phyloP scores from a whole-genome alignment of 208 protist genomes.

The Kentomonas sorsogonicus region DNA sequence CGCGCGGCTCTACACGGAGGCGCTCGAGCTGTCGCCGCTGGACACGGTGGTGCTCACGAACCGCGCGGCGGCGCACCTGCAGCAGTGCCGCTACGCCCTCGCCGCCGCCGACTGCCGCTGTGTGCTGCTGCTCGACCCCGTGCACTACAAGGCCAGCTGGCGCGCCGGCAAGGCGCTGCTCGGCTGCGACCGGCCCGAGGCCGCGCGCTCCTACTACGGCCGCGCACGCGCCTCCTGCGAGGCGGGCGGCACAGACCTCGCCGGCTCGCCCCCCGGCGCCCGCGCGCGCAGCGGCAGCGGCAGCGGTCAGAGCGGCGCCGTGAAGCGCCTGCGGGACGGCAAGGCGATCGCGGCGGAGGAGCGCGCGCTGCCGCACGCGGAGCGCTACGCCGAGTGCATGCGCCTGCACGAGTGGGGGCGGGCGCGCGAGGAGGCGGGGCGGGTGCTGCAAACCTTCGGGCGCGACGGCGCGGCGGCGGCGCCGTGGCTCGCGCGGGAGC shows the following conservation, averaged over 20 bases:
- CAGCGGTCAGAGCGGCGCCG: background rate
- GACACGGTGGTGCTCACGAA: conserved; percentile 63
- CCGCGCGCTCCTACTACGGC: conserved; percentile 48
- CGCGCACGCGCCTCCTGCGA: conserved; percentile 29
- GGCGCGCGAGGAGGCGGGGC: background rate
- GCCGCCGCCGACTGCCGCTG: conserved; percentile 65
- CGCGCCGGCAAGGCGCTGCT: conserved; percentile 59
- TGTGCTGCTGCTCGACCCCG: conserved; percentile 36
- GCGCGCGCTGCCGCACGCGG: too few species aligned
- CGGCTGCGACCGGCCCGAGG: conserved; percentile 16
- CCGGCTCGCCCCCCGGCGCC: background rate
- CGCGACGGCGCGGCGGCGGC: background rate
- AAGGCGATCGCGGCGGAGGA: background rate
- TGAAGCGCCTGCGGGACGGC: background rate
- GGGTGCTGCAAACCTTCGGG: background rate
- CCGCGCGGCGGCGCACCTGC: conserved; percentile 64
- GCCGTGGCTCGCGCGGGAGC: background rate
- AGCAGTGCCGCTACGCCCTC: conserved; percentile 45
- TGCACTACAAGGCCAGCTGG: conserved; percentile 63
- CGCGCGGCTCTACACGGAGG: conserved; percentile 57
- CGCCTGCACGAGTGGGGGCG: too few species aligned
- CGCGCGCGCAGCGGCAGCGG: background rate
- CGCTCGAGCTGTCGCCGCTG: conserved; percentile 38
- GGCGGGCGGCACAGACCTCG: background rate
- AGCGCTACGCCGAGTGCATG: too few species aligned